Percentiles rank a stretch among this genome's conserved stretches.
Conservation (phyloP, 2,329 filamentous ascomycete species). For the Fusarium pseudoanthophilum region DNA sequence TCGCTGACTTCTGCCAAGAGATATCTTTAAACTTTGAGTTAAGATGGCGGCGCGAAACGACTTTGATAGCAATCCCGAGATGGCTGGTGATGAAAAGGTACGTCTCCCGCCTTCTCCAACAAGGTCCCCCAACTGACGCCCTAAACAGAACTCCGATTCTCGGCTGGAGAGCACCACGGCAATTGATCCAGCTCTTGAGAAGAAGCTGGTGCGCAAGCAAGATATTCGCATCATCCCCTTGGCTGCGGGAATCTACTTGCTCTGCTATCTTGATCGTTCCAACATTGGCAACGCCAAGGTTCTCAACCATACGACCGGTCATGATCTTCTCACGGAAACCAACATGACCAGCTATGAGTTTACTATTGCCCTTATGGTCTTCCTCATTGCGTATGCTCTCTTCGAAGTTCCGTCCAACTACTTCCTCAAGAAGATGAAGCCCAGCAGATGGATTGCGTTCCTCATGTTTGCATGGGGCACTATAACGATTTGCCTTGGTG, state of each 20-base stretch:
- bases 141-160: constrained; percentile 18
- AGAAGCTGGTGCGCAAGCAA: constrained; percentile 27
- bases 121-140: background rate
- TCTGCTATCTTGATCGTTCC: constrained; percentile 63
- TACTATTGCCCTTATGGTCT: constrained; percentile 60
- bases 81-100: constrained; percentile 29
- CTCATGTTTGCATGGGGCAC: constrained; percentile 48
- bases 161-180: constrained; percentile 3
- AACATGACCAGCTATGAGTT: constrained; percentile 61
- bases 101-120: background rate
- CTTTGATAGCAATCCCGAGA: constrained; percentile 3
- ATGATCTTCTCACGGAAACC: constrained; percentile 56
- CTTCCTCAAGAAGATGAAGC: constrained; percentile 59
- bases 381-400: constrained; percentile 65
- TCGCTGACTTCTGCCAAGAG: background rate
- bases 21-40: no score
- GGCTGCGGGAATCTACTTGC: constrained; percentile 44
- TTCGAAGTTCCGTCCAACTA: constrained; percentile 58
- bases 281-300: constrained; percentile 59
- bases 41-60: constrained; percentile 13
- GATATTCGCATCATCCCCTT: constrained; percentile 40
- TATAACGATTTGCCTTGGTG: constrained; percentile 57
- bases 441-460: constrained; percentile 58
- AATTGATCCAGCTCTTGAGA: constrained; percentile 19
- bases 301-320: constrained; percentile 49